Base-by-base conservation (phyloP, 805 yeast species). In the Jamesozyma spencerorum region DNA sequence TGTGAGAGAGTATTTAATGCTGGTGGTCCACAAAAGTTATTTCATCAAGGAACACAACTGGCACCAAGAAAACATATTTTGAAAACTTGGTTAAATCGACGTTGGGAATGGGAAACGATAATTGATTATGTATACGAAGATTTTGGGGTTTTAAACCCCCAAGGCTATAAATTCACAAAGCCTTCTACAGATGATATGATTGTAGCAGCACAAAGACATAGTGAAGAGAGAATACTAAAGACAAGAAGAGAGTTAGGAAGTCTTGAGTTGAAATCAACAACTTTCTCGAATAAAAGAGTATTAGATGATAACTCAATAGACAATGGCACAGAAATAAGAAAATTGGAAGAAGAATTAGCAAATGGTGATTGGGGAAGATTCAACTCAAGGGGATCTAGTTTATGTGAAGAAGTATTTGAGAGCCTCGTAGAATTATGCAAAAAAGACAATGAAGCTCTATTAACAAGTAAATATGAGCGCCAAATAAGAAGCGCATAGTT, bases 71-170 rank as follows among this genome's bases (percentile, higher is more conserved):
- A 38, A 29, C 45, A 42, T 31, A 8, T 42, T 3, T 29, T 42
- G 18, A 38, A 42, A 36, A 32, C 29, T n/a, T 42, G 45, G 45
- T 32, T 38, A 22, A 42, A 42, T 34, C 13, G 37, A 28, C 30
- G 18, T 18, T 42, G 42, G 42, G 40, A 42, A 38, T 42, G 45
- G 45, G 45, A 42, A 20, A 14, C 36, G 4, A 38, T 42, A 11
- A 38, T 30, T 7, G 45, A 42, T 19, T 38, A 19, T 18, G 31
- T 42, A 4, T 42, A 29, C 27, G 15, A 31, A 4, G 45, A 42
- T 12, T 18, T 38, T 24, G 30, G 12, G 11, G 17, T 15, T 15
- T 18, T 31, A 35, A 35, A 19, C 4, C 6, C 20, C 12, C 15
- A 27, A 10, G 18, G n/a, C n/a, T 12, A 33, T n/a, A 20, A 6